These are phyloP conservation scores for Apiospora phragmitis DNA, from an alignment of 2,329 filamentous ascomycete species.

Conservation along the genomic window DNA sequence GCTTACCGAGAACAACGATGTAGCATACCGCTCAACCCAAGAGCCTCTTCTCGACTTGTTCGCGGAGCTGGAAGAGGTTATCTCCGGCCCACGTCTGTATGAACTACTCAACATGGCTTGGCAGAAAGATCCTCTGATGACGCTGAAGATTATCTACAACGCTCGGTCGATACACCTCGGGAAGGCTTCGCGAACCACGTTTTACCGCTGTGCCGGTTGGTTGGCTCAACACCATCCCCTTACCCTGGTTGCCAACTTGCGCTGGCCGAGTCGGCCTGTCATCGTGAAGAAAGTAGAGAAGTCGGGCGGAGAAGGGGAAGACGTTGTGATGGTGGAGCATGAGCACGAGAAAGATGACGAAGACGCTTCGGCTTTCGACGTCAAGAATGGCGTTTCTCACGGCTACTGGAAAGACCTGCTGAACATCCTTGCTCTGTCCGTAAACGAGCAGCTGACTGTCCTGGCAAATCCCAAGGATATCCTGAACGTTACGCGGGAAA, in stretches of 20 bases:
- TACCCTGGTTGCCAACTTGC: constrained; percentile 54
- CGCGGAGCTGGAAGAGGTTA: constrained; percentile 46
- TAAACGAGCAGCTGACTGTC: constrained; percentile 45
- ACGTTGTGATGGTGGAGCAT: constrained; percentile 37
- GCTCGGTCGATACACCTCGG: constrained; percentile 61
- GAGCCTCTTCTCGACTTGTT: constrained; percentile 55
- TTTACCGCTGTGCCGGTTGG: constrained; percentile 58
- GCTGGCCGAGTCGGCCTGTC: constrained; percentile 55
- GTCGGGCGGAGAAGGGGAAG: constrained; percentile 18
- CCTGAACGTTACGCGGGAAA: constrained; percentile 38
- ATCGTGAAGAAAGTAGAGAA: constrained; percentile 51
- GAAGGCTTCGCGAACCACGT: constrained; percentile 47
- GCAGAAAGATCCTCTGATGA: constrained; percentile 45
- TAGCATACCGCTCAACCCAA: constrained; percentile 47
- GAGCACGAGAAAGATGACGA: constrained; percentile 34
- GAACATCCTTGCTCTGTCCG: constrained; percentile 55
- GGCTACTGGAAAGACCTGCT: constrained; percentile 65
- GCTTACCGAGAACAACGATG: constrained; percentile 52
- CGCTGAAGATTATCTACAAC: constrained; percentile 62
- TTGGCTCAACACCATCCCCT: constrained; percentile 53
- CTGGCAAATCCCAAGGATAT: constrained; percentile 40
- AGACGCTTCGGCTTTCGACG: constrained; percentile 39
- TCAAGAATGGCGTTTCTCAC: constrained; percentile 51
- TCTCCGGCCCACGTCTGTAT: constrained; percentile 37
- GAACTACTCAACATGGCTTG: constrained; percentile 50